Percentiles rank a stretch among this genome's conserved stretches.
These are phyloP conservation scores for Aspergillus latus DNA, from an alignment of 2,329 filamentous ascomycete genomes.

Conservation along the genomic window DNA sequence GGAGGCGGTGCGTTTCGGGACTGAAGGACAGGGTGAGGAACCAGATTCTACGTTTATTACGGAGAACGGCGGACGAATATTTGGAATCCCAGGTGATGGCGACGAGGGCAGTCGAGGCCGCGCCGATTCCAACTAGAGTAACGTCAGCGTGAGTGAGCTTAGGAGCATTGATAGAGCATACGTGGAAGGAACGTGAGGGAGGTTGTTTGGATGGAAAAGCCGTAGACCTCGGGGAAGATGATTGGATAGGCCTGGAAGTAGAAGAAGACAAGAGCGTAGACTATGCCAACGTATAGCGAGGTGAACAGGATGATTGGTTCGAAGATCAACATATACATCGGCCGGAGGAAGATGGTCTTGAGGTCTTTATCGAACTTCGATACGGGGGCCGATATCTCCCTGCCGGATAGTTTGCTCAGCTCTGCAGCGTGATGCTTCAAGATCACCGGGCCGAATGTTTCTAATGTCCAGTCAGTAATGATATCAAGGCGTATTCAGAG, in stretches of 20 bases:
- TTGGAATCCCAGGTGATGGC: constrained; percentile 66
- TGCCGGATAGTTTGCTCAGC: constrained; percentile 54
- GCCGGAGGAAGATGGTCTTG: constrained; percentile 69
- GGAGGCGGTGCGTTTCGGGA: constrained; percentile 65
- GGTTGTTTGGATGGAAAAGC: constrained; percentile 62
- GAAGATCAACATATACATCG: constrained; percentile 68
- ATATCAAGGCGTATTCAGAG: background rate
- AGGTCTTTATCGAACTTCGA: constrained; percentile 61
- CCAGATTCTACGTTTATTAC: constrained; percentile 54
- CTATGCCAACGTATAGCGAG: constrained; percentile 69
- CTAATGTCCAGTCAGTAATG: constrained; percentile 29
- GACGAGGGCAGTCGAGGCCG: constrained; percentile 57
- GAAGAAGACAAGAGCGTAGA: constrained; percentile 69
- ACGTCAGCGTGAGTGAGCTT: background rate
- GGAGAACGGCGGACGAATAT: constrained; percentile 49
- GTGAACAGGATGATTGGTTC: constrained; percentile 73
- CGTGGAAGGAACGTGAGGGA: constrained; percentile 68
- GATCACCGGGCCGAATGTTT: constrained; percentile 62
- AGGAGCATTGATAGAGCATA: constrained; percentile 16
- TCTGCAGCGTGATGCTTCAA: constrained; percentile 57
- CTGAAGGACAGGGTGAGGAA: constrained; percentile 44
- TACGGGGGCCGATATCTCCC: constrained; percentile 51
- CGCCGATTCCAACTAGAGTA: constrained; percentile 58
- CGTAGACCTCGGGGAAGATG: constrained; percentile 66
- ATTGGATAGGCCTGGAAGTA: constrained; percentile 74